Base-by-base conservation (phyloP, 1,284 basidiomycete genomes). In the Sphagnurus paluster region DNA sequence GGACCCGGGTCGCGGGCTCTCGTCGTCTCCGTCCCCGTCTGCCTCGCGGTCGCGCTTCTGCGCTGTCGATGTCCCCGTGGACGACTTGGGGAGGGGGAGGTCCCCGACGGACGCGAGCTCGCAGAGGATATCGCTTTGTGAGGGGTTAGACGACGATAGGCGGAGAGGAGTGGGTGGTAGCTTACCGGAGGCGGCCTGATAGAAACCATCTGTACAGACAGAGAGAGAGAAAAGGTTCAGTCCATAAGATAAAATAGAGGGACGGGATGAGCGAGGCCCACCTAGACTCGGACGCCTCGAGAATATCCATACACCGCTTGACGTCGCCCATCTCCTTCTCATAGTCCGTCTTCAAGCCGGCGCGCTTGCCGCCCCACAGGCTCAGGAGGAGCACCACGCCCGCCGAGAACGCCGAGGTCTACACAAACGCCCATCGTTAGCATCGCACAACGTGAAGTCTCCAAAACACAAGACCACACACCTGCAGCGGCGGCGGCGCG, bases 321-420 rank as follows among this genome's bases (percentile, higher is more conserved):
- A 91, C 79, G 56, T 88, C 81, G 41, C 68, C 69, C 64, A 84
- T 74, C 48, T 85, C 80, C 52, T 77, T 77, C 30, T 75, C 68
- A 1, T 75, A 70, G 54, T 87, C 79, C 2, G 65, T 66, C 5
- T 65, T 58, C 7, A 75, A 63, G 4, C 79, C 77, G 7, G 80
- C 74, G 46, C 75, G 74, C 58, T 75, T 78, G 7, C 79, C 78
- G 16, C 80, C 79, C 77, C 87, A 90, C 17, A 88, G 77, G 52
- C 81, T 84, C 46, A 92, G 70, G 30, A 90, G 65, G 6, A 91
- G 71, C 3, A 90, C 78, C 29, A 82, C 69, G 3, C 72, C 78
- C 2, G 77, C 69, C 1, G 74, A 74, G 57, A 79, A 79, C 0
- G 71, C 71, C 5, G 75, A 58, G 20, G 59, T 57, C 65, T 71